A percentile compares a stretch with the other conserved stretches of the same genome.
phyloP scores from a whole-genome alignment of 345 rosid species.

The Gossypium rotundifolium region DNA sequence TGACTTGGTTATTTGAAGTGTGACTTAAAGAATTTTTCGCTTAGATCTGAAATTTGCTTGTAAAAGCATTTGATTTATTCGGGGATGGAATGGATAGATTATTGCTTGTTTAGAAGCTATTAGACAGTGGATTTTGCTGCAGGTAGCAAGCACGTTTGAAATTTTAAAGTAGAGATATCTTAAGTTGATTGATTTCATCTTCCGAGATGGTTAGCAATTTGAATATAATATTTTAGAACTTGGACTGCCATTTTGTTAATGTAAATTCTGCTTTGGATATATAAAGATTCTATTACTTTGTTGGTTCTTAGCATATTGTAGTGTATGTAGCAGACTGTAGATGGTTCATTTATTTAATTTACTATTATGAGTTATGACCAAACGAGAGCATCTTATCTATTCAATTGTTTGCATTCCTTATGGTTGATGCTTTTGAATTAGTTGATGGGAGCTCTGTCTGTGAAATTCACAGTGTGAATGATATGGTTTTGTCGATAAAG shows the following conservation, averaged over 20 bases:
- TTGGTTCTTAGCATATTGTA: neutral
- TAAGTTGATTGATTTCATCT: neutral
- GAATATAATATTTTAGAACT: neutral
- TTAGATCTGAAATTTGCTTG: constrained; percentile 5
- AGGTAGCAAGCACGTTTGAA: neutral
- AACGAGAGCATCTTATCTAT: neutral
- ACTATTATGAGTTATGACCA: neutral
- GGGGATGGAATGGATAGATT: neutral
- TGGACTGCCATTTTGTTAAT: neutral
- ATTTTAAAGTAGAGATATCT: neutral
- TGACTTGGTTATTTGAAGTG: neutral
- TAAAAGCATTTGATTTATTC: neutral
- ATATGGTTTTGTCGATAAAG: constrained; percentile 7
- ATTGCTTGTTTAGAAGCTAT: neutral
- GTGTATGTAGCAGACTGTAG: neutral
- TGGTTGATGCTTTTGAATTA: constrained; percentile 29
- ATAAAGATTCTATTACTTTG: neutral
- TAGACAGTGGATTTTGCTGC: neutral
- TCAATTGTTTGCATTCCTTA: constrained; percentile 19
- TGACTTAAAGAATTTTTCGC: neutral
- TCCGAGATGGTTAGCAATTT: neutral
- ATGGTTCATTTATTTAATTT: neutral
- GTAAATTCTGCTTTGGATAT: neutral
- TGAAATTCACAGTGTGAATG: neutral
- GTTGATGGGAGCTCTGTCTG: constrained; percentile 32